Percentiles rank a stretch among this genome's conserved stretches.
Evolutionary conservation across 2,329 filamentous ascomycete species (phyloP).

Genomic region (Colletotrichum navitas): DNA sequence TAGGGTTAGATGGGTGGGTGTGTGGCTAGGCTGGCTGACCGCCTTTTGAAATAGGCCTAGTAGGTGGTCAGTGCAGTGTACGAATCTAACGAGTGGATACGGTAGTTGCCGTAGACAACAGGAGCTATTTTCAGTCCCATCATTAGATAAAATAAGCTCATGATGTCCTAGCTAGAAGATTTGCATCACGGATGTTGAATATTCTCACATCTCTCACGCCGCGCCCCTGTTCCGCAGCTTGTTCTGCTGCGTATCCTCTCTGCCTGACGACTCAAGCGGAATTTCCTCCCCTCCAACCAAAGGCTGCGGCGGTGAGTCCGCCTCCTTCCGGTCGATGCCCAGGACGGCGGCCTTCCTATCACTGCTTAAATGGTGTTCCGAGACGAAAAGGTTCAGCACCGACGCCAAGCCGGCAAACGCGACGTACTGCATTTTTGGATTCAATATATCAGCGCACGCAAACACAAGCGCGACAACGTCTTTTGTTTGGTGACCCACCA

Average conservation of each 20-base stretch:
- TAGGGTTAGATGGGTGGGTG: no score
- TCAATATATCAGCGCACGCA: background rate
- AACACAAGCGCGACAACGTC: background rate
- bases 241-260: slow-evolving; percentile 9
- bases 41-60: no score
- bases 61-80: no score
- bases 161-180: no score
- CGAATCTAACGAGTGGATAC: no score
- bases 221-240: background rate
- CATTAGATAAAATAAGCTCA: no score
- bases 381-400: slow-evolving; percentile 15
- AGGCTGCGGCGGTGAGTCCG: no score
- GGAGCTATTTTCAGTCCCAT: no score
- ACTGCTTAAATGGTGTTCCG: slow-evolving; percentile 17
- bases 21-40: no score
- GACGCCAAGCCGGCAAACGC: slow-evolving; percentile 13
- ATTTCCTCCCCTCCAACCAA: background rate
- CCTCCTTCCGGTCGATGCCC: slow-evolving; percentile 6
- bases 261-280: slow-evolving; percentile 19
- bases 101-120: no score
- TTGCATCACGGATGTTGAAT: no score
- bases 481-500: slow-evolving; percentile 42
- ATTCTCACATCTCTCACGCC: no score
- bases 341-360: slow-evolving; percentile 20
- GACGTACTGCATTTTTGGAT: slow-evolving; percentile 2